phyloP scores from a whole-genome alignment of 306 rosid genomes.

The Cicer bijugum region DNA sequence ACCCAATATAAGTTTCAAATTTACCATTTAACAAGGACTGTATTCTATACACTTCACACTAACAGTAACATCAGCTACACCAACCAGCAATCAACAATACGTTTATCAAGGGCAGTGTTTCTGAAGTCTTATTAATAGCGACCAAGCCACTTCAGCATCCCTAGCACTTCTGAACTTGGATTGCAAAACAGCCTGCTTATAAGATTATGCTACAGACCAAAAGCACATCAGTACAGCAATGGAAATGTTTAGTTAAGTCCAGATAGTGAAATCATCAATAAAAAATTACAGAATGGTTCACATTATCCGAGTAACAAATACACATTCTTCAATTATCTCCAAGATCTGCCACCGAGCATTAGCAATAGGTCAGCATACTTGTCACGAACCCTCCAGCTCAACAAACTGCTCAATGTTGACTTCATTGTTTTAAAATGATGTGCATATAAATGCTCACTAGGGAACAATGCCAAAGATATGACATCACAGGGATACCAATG shows the following conservation, averaged over 20 bases:
- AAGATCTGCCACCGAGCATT: constrained; percentile 44
- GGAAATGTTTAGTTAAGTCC: constrained; percentile 27
- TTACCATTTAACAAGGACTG: constrained; percentile 44
- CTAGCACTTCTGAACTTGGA: constrained; percentile 42
- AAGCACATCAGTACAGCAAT: constrained; percentile 35
- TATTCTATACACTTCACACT: constrained; percentile 44
- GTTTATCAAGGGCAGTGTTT: constrained; percentile 35
- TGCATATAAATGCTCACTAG: constrained; percentile 11
- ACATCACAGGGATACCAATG: constrained; percentile 5
- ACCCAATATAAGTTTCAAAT: constrained; percentile 9
- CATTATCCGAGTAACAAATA: constrained; percentile 30
- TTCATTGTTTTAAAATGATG: constrained; percentile 28
- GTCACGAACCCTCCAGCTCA: constrained; percentile 45
- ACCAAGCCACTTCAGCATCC: constrained; percentile 44
- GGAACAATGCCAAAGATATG: constrained; percentile 37
- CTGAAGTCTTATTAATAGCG: constrained; percentile 44
- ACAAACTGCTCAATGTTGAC: constrained; percentile 47
- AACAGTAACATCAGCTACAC: constrained; percentile 45
- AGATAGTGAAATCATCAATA: constrained; percentile 41
- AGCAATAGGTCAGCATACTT: constrained; percentile 39
- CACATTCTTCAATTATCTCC: constrained; percentile 42
- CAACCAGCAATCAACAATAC: constrained; percentile 46
- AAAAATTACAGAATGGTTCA: constrained; percentile 39
- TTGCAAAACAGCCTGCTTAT: constrained; percentile 46
- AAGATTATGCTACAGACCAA: constrained; percentile 42